These are phyloP conservation scores for Leishmania mexicana DNA, from an alignment of 208 protist genomes.

Conservation along the genomic window DNA sequence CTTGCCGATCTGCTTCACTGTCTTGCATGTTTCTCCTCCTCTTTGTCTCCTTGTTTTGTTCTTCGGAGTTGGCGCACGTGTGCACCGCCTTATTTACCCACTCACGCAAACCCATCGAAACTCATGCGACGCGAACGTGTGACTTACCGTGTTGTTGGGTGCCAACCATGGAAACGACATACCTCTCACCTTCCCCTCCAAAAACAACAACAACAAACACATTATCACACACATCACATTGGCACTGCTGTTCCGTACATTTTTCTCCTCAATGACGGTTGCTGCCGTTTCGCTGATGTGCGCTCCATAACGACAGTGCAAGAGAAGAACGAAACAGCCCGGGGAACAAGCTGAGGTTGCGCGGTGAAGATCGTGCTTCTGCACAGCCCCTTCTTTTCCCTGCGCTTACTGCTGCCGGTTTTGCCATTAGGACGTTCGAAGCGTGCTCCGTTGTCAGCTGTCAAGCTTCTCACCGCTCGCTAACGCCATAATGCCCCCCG, in stretches of 20 bases:
- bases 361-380: not conserved
- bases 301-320: not conserved
- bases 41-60: too few relatives aligned
- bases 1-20: not conserved
- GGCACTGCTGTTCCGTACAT: not conserved
- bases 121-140: not conserved
- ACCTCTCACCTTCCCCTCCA: not conserved
- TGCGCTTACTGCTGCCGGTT: not conserved
- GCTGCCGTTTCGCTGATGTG: not conserved
- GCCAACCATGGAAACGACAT: not conserved
- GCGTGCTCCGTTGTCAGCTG: not conserved
- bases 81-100: not conserved
- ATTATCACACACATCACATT: not conserved
- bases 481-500: conserved; percentile 13
- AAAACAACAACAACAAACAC: not conserved
- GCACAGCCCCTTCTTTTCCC: not conserved
- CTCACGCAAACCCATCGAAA: not conserved
- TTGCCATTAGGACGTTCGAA: not conserved
- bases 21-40: not conserved
- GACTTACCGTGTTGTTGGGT: not conserved
- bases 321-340: not conserved
- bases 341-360: not conserved
- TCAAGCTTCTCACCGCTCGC: not conserved
- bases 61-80: not conserved
- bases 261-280: not conserved